A percentile compares a stretch with the other conserved stretches of the same genome.
Evolutionary conservation across 805 yeast species (phyloP).

Genomic region (Metschnikowia anglica): DNA sequence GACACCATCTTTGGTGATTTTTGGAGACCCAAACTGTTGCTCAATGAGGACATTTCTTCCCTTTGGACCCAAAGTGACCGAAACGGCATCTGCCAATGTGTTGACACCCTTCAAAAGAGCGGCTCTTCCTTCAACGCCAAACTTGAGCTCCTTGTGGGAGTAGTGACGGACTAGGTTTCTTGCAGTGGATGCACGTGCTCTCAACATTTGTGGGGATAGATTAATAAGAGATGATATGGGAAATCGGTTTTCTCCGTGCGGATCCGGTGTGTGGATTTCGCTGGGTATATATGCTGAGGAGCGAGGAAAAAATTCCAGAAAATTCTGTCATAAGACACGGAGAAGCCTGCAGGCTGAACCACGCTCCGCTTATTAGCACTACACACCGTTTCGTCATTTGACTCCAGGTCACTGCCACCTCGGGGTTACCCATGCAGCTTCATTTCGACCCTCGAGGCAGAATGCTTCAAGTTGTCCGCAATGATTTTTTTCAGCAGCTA

Average conservation of each 20-base stretch:
- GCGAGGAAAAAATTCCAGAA: slow-evolving; percentile 19
- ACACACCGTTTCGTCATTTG: too few species aligned
- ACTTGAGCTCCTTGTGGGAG: slow-evolving; percentile 89
- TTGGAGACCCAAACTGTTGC: slow-evolving; percentile 95
- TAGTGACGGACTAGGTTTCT: slow-evolving; percentile 47
- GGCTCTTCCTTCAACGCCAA: slow-evolving; percentile 97
- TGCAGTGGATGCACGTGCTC: slow-evolving; percentile 47
- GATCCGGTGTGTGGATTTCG: slow-evolving; percentile 10
- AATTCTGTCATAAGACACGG: slow-evolving; percentile 13
- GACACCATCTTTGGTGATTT: slow-evolving; percentile 98
- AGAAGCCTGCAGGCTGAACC: neutral
- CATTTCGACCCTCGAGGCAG: too few species aligned
- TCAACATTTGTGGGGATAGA: slow-evolving; percentile 38
- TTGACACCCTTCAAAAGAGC: slow-evolving; percentile 92
- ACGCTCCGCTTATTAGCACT: too few species aligned
- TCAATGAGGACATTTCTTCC: slow-evolving; percentile 97
- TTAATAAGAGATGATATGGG: slow-evolving; percentile 2
- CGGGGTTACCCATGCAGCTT: too few species aligned
- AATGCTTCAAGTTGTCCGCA: too few species aligned
- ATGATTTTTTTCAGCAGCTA: too few species aligned
- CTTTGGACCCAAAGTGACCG: slow-evolving; percentile 95
- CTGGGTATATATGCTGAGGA: slow-evolving; percentile 11
- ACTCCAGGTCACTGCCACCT: too few species aligned
- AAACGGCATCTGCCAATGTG: slow-evolving; percentile 91
- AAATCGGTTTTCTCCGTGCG: slow-evolving; percentile 4